Base-by-base conservation (phyloP, 2,329 filamentous ascomycete genomes). In the Zalaria sp. region DNA sequence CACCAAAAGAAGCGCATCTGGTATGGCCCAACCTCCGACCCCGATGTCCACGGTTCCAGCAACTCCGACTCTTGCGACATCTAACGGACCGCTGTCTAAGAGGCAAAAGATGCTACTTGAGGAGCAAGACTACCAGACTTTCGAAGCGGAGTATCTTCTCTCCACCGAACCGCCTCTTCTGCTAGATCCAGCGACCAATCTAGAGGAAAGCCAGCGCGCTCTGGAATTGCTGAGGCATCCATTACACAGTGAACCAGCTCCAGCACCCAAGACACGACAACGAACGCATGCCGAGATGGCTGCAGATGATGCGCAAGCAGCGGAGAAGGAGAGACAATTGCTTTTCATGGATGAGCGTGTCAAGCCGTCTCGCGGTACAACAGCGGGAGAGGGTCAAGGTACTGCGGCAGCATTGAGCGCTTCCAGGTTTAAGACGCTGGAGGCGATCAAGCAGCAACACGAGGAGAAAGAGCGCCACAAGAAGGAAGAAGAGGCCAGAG, bases 201-300 rank as follows among this genome's bases (percentile, higher is more conserved):
- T 75, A 3, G 76, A 77, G 38, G 81, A 87, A 49, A 79, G 78
- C 1, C 79, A 87, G 38, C 69, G 71, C 7, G 69, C 93, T 3
- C 69, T 96, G 3, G 77, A 85, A 27, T 68, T 72, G 11, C 68
- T 89, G 51, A 71, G 76, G 18, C 83, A 93, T 57, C 82, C 87
- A 5, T 77, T 86, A 43, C 84, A 95, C 58, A 74, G 77, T 27
- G 75, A 81, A 39, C 69, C 77, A 35, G 80, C 86, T 6, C 89
- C 91, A 1, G 75, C 82, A 46, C 87, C 87, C 3, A 95, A 94
- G 69, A 81, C 80, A 5, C 73, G 91, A 43, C 96, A 98, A 69
- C 79, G 89, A 47, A 98, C 91, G 0, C 81, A 93, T 11, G 91
- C 91, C 5, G 89, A 98, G 57, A 77, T 96, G 67, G 91, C 86